phyloP scores from a whole-genome alignment of 1,284 basidiomycete species.

The Ustilago tritici region DNA sequence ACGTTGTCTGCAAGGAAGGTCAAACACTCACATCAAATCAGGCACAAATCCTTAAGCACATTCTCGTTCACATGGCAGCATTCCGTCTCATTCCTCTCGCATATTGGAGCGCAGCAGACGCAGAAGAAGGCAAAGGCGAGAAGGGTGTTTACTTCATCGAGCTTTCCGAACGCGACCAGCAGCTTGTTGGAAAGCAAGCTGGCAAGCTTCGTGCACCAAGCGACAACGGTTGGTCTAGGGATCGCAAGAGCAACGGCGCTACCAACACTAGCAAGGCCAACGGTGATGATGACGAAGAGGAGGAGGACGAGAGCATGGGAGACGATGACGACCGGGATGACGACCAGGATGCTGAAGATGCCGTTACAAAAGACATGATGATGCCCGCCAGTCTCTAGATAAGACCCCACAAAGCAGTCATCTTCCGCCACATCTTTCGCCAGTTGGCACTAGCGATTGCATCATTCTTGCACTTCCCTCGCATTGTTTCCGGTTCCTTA shows the following conservation, averaged over 20 bases:
- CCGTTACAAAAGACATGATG: slow-evolving; percentile 59
- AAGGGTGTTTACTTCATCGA: slow-evolving; percentile 53
- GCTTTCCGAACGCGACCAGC: slow-evolving; percentile 47
- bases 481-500: background rate
- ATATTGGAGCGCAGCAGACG: slow-evolving; percentile 64
- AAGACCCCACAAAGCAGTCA: background rate
- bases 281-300: slow-evolving; percentile 46
- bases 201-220: slow-evolving; percentile 46
- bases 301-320: slow-evolving; percentile 34
- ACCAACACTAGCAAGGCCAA: slow-evolving; percentile 19
- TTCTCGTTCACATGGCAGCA: slow-evolving; percentile 63
- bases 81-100: slow-evolving; percentile 67
- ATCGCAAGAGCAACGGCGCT: slow-evolving; percentile 39
- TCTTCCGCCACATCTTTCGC: slow-evolving; percentile 1
- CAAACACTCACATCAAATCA: slow-evolving; percentile 80
- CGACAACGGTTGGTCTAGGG: slow-evolving; percentile 46
- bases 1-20: slow-evolving; percentile 86
- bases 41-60: slow-evolving; percentile 68
- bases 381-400: slow-evolving; percentile 53
- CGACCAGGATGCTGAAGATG: slow-evolving; percentile 48
- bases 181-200: slow-evolving; percentile 48
- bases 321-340: slow-evolving; percentile 49
- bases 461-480: slow-evolving; percentile 1
- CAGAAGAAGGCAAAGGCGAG: slow-evolving; percentile 49
- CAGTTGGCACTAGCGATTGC: background rate